Evolutionary conservation across 2,329 filamentous ascomycete species (phyloP).

Genomic region (Fusarium succisae): DNA sequence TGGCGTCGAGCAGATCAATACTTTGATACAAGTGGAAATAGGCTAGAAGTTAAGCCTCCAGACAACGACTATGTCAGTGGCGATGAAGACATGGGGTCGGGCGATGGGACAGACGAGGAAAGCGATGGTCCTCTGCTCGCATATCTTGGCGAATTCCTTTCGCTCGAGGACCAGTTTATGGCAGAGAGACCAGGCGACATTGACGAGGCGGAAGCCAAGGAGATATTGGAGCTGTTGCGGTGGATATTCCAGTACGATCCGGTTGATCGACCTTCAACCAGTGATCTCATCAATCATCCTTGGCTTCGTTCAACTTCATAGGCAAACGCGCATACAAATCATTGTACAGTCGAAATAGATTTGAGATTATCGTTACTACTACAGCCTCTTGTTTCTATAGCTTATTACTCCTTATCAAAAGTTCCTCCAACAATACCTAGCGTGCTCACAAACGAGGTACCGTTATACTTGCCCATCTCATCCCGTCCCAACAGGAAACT

Average conservation of each 20-base stretch:
- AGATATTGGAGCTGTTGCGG: not conserved
- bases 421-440: slow-evolving; percentile 2
- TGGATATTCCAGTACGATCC: not conserved
- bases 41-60: not conserved
- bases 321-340: rapidly evolving
- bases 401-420: not conserved
- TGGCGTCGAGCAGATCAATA: not conserved
- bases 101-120: no score
- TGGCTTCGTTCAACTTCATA: not conserved
- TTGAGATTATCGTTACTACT: rapidly evolving
- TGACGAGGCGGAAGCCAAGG: rapidly evolving
- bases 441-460: slow-evolving; percentile 15
- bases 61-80: not conserved
- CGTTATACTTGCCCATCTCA: slow-evolving; percentile 16
- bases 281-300: not conserved
- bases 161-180: not conserved
- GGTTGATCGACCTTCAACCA: not conserved
- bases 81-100: not conserved
- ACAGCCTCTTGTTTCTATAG: rapidly evolving
- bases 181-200: not conserved
- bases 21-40: not conserved
- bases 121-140: not conserved
- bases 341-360: rapidly evolving
- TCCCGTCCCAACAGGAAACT: slow-evolving; percentile 52
- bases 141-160: not conserved